Base-by-base conservation (phyloP, 2,329 filamentous ascomycete species). In the Epichloe hybrida region DNA sequence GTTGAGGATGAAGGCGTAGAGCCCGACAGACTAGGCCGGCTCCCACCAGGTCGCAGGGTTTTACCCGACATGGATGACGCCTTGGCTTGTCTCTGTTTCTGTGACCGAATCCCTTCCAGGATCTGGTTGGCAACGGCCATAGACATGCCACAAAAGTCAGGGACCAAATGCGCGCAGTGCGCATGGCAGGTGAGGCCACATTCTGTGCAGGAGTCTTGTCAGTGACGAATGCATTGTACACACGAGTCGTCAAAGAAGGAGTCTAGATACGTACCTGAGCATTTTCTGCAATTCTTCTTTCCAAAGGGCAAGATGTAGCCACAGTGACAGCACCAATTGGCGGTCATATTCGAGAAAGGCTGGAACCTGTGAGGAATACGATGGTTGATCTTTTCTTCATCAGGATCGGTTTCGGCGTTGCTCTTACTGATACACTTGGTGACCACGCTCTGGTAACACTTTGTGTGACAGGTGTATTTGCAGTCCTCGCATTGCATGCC, bases 381-480 rank as follows among this genome's bases (percentile, higher is more conserved):
- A 66, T 98, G 93, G 66, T 98, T 98, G 79, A 98, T 94, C 75
- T 97, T 98, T 70, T 96, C 93, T 69, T 98, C 93, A 69, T 98
- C 93, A 21, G 93, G 91, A 66, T 98, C 93, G 5, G 88, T 95
- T 68, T 98, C 93, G 56, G 93, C 91, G 65, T 98, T 98, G 55
- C 91, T 96, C 68, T 98, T 97, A 72, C 91, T 97, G 68, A 98
- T 98, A 72, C 93, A 98, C 70, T 98, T 98, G 56, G 93, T 98
- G 60, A 98, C 93, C 45, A 98, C 93, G 67, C 90, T 95, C 15
- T 81, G 73, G 68, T 97, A 98, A 66, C 93, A 98, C 70, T 97
- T 96, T 61, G 88, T 91, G 69, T 98, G 93, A 69, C 93, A 98
- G 39, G 91, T 97, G 71, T 97, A 97, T 71, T 97, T 97, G 84